Evolutionary conservation across 345 rosid genomes (phyloP).

Genomic region (Physaria fendleri): DNA sequence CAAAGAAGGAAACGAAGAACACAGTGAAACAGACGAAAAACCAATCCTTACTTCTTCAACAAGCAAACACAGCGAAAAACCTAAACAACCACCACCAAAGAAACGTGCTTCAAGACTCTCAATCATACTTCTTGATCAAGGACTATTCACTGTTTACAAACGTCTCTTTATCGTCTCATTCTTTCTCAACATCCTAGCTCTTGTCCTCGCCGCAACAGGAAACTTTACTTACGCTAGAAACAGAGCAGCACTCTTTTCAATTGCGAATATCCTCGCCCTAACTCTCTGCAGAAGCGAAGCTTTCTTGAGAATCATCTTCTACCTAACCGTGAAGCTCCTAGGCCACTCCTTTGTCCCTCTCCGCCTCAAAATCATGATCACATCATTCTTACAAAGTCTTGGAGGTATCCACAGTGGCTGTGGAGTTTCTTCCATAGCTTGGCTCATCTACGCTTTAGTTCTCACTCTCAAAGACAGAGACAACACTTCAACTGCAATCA

Average conservation of each 20-base stretch:
- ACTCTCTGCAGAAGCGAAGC: conserved; percentile 82
- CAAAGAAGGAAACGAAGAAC: conserved; percentile 19
- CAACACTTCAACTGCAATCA: conserved; percentile 50
- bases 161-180: conserved; percentile 48
- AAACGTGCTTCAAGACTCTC: conserved; percentile 51
- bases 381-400: conserved; percentile 68
- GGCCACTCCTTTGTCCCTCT: conserved; percentile 60
- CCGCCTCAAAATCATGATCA: conserved; percentile 46
- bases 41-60: conserved; percentile 25
- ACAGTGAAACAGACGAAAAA: conserved; percentile 11
- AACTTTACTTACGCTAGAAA: conserved; percentile 60
- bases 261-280: conserved; percentile 58
- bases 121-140: conserved; percentile 74
- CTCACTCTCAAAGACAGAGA: conserved; percentile 50
- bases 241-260: conserved; percentile 57
- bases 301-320: conserved; percentile 49
- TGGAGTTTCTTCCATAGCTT: conserved; percentile 62
- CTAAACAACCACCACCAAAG: conserved; percentile 35
- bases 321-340: conserved; percentile 45
- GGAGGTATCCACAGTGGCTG: conserved; percentile 81
- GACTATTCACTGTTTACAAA: conserved; percentile 70
- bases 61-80: conserved; percentile 34
- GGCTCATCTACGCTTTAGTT: conserved; percentile 59
- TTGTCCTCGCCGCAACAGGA: conserved; percentile 57
- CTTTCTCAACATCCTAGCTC: conserved; percentile 40